Evolutionary conservation across 2,329 filamentous ascomycete species (phyloP), one percentile per base, ranked within the genome.

Genomic region (Cercospora sesami): DNA sequence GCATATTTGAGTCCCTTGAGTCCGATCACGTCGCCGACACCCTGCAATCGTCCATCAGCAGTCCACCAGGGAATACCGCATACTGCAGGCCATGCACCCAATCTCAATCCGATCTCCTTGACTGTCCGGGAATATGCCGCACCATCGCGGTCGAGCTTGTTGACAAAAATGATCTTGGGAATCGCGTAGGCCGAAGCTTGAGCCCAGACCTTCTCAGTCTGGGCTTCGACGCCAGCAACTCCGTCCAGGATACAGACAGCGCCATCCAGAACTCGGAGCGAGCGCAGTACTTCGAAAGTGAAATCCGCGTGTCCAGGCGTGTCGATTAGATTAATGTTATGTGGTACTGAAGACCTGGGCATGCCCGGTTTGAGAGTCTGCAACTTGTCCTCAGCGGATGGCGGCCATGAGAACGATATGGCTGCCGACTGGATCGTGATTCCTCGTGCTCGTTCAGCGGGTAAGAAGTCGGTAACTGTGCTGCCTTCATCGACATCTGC

Each of bases 361-460:
- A 66, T 68, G n/a, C 65, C 69, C 10, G 71, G 68, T 36, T 66
- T 59, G 31, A 45, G 42, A 5, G 63, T 63, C 4, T 60, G 76
- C 74, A 66, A 75, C 80, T 73, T 39, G 75, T 72, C 62, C 21
- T 31, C 55, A 70, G 58, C 42, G n/a, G 69, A 67, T 7, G 89
- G 90, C 5, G 95, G 95, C 95, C 95, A 99, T 71, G 91, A 86
- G 79, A 98, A 97, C 1, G 93, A 97, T 72, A 98, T 96, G 58
- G 95, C 94, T 10, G 95, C 95, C 2, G 94, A 98, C 78, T 98
- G 95, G 69, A 99, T 98, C 4, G 95, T 99, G 77, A 99, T 98
- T 31, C 95, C 95, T 72, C 95, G 86, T 73, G 93, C 90, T 75
- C 94, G 87, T 79, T 99, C 95, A 71, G 96, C 90, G 6, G 95